Base-by-base conservation (phyloP, 2,329 filamentous ascomycete genomes). In the Neofusicoccum ribis region DNA sequence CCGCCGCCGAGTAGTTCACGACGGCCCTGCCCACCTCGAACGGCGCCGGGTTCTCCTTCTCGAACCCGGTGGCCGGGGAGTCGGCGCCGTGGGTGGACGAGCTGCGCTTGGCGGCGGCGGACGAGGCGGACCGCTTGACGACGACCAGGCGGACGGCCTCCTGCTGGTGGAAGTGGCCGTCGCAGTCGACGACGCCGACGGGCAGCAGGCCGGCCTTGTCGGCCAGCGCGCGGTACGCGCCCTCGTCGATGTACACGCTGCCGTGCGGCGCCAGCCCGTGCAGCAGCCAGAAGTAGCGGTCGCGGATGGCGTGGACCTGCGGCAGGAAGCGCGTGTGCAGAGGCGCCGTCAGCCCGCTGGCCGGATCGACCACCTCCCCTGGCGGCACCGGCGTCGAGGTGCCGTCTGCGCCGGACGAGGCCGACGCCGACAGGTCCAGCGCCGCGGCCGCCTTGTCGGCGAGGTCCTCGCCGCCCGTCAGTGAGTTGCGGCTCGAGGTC, bases 281-380 rank as follows among this genome's bases (percentile, higher is more conserved):
- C 0, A 98, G 85, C 56, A 99, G 89, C 95, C 95, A 99, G 84
- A 99, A 98, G 75, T 95, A 93, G 67, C 94, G 90, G 76, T 97
- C 95, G 65, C 92, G 89, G 66, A 98, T 95, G 0, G 94, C 93
- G 31, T 91, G 88, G 0, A 86, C 82, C 9, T 92, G 92, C 0
- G 93, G 92, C 12, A 97, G 84, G 83, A 99, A 99, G 65, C 95
- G 89, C 3, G 95, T 99, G 78, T 99, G 95, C 4, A 97, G 82
- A 1, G 93, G 87, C 11, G 75, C 71, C 1, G 71, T 50, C 39
- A 61, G 36, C 56, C 72, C 66, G 27, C 69, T 34, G 80, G 82
- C 65, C 74, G 71, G 54, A 56, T 75, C 68, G 66, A 67, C 69
- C 62, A 66, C 6, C 12, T 47, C 56, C 7, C 15, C 54, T 15